These are phyloP conservation scores for Claviceps pazoutovae DNA, from an alignment of 2,329 filamentous ascomycete species.

Conservation along the genomic window DNA sequence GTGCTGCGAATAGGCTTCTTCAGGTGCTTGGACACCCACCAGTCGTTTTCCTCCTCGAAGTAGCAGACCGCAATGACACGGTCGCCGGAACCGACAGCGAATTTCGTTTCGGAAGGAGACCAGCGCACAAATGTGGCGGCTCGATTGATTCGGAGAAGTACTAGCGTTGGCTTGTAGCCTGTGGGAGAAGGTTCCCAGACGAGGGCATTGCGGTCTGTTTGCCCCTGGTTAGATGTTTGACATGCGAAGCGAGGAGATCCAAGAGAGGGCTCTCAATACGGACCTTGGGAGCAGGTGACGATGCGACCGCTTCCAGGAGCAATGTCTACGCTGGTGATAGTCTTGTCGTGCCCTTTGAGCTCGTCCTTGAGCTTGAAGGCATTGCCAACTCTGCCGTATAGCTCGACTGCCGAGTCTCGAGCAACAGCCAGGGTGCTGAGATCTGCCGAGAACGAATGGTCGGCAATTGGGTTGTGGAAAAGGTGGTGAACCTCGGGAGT, in stretches of 20 bases:
- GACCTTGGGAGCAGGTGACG: conserved; percentile 93
- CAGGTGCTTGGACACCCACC: conserved; percentile 99
- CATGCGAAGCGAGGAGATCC: not conserved
- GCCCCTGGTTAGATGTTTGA: not conserved
- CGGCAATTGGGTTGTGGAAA: conserved; percentile 89
- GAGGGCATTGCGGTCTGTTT: conserved; percentile 80
- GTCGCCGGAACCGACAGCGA: conserved; percentile 91
- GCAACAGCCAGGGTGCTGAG: conserved; percentile 79
- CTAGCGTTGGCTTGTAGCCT: conserved; percentile 93
- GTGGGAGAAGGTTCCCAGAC: conserved; percentile 91
- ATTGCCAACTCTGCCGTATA: conserved; percentile 62
- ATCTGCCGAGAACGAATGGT: conserved; percentile 96
- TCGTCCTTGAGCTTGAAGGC: conserved; percentile 80
- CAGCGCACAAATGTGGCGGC: conserved; percentile 94
- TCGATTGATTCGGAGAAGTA: conserved; percentile 91
- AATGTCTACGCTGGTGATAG: conserved; percentile 90
- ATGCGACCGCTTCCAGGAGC: conserved; percentile 82
- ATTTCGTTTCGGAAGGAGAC: conserved; percentile 94
- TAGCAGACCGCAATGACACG: conserved; percentile 94
- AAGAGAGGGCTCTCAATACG: conserved; percentile 6
- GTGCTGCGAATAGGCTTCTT: conserved; percentile 98
- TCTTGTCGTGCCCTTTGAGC: conserved; percentile 93
- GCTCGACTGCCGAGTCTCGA: conserved; percentile 77
- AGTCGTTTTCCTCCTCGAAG: conserved; percentile 98
- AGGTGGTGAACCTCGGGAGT: conserved; percentile 87